Evolutionary conservation across 805 yeast species (phyloP), one percentile per base, ranked within the genome.

Genomic region (Ogataea paradorogensis): DNA sequence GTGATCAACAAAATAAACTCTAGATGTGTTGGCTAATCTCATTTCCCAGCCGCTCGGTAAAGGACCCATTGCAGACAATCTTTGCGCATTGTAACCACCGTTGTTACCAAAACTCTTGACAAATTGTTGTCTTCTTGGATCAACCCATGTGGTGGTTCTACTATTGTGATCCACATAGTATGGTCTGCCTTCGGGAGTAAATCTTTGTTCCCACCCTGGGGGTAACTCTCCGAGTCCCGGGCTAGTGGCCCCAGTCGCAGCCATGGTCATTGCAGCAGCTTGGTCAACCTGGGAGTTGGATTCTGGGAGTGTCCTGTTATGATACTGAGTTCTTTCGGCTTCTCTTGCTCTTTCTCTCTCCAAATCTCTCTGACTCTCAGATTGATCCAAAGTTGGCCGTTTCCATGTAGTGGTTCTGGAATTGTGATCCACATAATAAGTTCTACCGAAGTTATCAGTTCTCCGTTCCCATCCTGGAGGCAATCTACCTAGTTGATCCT

Each of bases 101-200:
- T 80, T 66, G 76, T 90, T 74, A 20, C 96, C 98, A 63, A 85
- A 89, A 46, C 95, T 88, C 62, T 97, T 84, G 55, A 93, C 93
- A 65, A 88, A 93, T 69, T 93, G 99, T 67, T 93, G 99, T 66
- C 99, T 81, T 67, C 99, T 80, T 50, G 99, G 99, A 65, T 93
- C 99, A 33, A 93, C 99, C 99, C 99, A 93, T 9, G 99, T 93
- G 3, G 99, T 93, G 1, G 99, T 93, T 64, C 99, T 78, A n/a
- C 99, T 93, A 65, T 93, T 93, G 69, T 93, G 99, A 65, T 93
- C 99, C 34, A 93, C 99, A 63, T 90, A 93, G 67, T 93, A 93
- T 7, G 98, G 95, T 61, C 99, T 80, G 27, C 99, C 99, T 66
- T 93, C 99, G 20, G 95, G 95, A 6, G 99, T 93, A 56, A 85